A percentile compares a stretch with the other conserved stretches of the same genome.
Conservation (phyloP, 257 asterid genomes). For the Nicotiana sylvestris region DNA sequence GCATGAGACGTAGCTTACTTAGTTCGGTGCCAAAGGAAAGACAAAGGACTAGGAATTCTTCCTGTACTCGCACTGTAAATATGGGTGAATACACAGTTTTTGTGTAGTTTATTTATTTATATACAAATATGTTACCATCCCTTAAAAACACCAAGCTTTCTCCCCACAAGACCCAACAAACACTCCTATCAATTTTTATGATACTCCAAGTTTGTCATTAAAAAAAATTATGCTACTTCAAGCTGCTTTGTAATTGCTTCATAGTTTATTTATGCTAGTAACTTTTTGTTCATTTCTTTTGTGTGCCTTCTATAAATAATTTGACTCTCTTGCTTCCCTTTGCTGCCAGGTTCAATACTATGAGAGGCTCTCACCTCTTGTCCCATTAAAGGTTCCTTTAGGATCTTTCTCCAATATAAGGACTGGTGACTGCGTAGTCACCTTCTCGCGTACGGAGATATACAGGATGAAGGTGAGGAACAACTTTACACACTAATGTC, state of each 20-base stretch:
- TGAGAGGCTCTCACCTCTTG: slow-evolving; percentile 95
- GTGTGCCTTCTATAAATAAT: background rate
- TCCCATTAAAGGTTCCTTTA: slow-evolving; percentile 67
- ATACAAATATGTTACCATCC: too few species aligned
- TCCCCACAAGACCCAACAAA: too few species aligned
- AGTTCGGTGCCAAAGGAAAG: background rate
- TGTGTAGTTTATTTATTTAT: too few species aligned
- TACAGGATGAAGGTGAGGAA: slow-evolving; percentile 66
- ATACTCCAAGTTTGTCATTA: too few species aligned
- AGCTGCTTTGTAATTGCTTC: background rate
- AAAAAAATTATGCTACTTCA: too few species aligned
- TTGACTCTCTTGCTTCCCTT: slow-evolving; percentile 10
- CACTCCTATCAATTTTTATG: too few species aligned
- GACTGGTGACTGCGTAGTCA: slow-evolving; percentile 90
- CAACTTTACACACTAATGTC: background rate
- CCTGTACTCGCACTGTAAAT: too few species aligned
- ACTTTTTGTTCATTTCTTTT: background rate
- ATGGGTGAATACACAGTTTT: too few species aligned
- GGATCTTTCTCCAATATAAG: slow-evolving; percentile 63
- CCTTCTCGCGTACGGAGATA: slow-evolving; percentile 78
- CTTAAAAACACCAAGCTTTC: too few species aligned
- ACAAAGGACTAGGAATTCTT: background rate
- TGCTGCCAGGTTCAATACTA: slow-evolving; percentile 66
- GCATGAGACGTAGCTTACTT: background rate
- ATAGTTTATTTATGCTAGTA: background rate